These are phyloP conservation scores for Aspergillus fructus DNA, from an alignment of 2,329 filamentous ascomycete genomes.

Conservation along the genomic window DNA sequence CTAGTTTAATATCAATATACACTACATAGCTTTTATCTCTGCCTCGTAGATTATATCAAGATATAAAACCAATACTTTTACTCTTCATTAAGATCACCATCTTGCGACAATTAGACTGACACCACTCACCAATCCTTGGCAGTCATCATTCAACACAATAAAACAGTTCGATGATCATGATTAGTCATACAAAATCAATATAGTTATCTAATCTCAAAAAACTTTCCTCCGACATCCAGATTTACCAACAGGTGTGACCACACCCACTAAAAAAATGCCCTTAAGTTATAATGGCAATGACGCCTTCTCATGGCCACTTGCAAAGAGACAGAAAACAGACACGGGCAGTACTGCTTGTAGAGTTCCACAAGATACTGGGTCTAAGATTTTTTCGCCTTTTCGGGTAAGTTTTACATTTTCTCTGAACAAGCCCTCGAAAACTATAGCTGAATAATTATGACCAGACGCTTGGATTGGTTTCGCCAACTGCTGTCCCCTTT, in stretches of 20 bases:
- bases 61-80: too few relatives aligned
- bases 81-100: too few relatives aligned
- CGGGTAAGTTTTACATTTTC: slow-evolving; percentile 56
- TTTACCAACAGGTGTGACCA: too few relatives aligned
- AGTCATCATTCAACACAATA: background rate
- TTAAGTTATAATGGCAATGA: slow-evolving; percentile 44
- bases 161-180: background rate
- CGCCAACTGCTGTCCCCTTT: slow-evolving; percentile 86
- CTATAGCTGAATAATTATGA: background rate
- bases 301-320: slow-evolving; percentile 60
- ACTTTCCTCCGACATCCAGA: background rate
- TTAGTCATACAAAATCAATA: background rate
- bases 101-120: too few relatives aligned
- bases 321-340: slow-evolving; percentile 72
- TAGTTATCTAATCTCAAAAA: background rate
- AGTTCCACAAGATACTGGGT: slow-evolving; percentile 52
- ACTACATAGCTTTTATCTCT: too few relatives aligned
- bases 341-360: slow-evolving; percentile 41
- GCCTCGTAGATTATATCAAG: too few relatives aligned
- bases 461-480: slow-evolving; percentile 89
- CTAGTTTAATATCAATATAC: too few relatives aligned
- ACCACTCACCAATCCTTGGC: too few relatives aligned
- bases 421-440: background rate
- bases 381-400: slow-evolving; percentile 89
- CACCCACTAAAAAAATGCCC: slow-evolving; percentile 42